Evolutionary conservation across 352 stramenopile genomes (phyloP).

Genomic region (Phytophthora uliginosa): DNA sequence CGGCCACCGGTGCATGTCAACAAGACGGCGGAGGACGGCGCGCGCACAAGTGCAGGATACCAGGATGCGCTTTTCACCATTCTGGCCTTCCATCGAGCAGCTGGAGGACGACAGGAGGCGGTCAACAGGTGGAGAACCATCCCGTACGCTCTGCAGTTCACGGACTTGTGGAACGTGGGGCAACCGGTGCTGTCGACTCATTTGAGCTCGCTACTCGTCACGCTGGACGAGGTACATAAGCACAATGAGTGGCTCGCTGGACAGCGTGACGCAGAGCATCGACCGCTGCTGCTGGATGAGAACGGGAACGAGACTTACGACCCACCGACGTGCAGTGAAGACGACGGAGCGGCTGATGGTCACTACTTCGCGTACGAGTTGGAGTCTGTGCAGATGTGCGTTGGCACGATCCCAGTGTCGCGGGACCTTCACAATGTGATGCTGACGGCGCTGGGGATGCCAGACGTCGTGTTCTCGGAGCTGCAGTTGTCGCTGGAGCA

Average conservation of each 20-base stretch:
- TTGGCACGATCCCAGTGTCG: slow-evolving; percentile 35
- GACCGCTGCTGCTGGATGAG: slow-evolving; percentile 11
- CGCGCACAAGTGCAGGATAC: slow-evolving; percentile 23
- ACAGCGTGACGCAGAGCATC: background rate
- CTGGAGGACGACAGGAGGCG: slow-evolving; percentile 7
- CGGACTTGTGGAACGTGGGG: slow-evolving; percentile 32
- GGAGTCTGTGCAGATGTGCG: slow-evolving; percentile 44
- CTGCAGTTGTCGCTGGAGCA: slow-evolving; percentile 42
- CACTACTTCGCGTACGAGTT: slow-evolving; percentile 47
- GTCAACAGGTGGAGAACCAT: slow-evolving; percentile 33
- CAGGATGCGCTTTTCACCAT: slow-evolving; percentile 32
- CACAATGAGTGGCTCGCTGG: slow-evolving; percentile 25
- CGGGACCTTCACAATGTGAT: slow-evolving; percentile 23
- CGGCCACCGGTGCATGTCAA: slow-evolving; percentile 10
- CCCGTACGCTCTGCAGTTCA: slow-evolving; percentile 33
- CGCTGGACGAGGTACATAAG: slow-evolving; percentile 33
- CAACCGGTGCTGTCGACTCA: slow-evolving; percentile 30
- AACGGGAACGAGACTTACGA: slow-evolving; percentile 11
- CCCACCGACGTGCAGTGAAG: slow-evolving; percentile 2
- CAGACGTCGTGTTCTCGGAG: slow-evolving; percentile 31
- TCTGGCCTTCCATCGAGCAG: slow-evolving; percentile 16
- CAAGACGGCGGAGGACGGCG: background rate
- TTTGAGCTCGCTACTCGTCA: slow-evolving; percentile 31
- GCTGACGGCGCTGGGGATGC: slow-evolving; percentile 24
- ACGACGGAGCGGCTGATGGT: slow-evolving; percentile 25